Conservation (phyloP, 2,329 filamentous ascomycete genomes). For the Epichloe hybrida region DNA sequence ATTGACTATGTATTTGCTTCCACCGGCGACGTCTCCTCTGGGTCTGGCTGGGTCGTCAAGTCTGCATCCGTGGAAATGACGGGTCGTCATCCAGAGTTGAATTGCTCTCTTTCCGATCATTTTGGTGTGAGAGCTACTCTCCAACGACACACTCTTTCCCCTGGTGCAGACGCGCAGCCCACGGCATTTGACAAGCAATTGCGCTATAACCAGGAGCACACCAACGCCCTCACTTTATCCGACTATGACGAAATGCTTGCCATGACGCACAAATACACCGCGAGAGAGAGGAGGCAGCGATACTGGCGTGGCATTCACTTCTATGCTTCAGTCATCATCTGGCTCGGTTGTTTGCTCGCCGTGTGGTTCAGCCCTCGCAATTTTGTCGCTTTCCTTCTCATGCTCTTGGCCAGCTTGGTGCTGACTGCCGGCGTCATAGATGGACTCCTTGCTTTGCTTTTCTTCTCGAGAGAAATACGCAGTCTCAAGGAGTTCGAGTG, state of each 20-base stretch:
- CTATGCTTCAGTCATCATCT: conserved; percentile 48
- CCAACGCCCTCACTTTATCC: conserved; percentile 10
- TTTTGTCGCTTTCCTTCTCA: conserved; percentile 67
- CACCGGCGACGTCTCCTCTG: conserved; percentile 27
- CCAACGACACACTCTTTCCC: conserved; percentile 27
- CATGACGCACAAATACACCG: conserved; percentile 54
- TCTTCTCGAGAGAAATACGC: conserved; percentile 72
- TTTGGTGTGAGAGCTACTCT: conserved; percentile 82
- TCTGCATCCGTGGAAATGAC: conserved; percentile 65
- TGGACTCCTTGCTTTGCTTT: conserved; percentile 74
- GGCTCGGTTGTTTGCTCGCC: conserved; percentile 62
- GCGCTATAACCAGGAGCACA: conserved; percentile 11
- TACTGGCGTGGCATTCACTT: conserved; percentile 65
- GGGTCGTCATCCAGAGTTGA: conserved; percentile 63
- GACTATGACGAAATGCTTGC: conserved; percentile 54
- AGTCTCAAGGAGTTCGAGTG: conserved; percentile 84
- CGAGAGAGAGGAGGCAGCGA: conserved; percentile 59
- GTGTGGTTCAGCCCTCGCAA: conserved; percentile 75
- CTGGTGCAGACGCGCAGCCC: conserved; percentile 7
- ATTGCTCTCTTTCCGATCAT: conserved; percentile 86
- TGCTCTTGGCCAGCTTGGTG: conserved; percentile 65
- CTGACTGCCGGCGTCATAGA: conserved; percentile 67
- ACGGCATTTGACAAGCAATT: conserved; percentile 21
- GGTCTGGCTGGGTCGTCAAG: conserved; percentile 51
- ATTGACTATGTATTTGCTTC: conserved; percentile 90